These are phyloP conservation scores for Thozetella sp. DNA, from an alignment of 495 filamentous ascomycete genomes.

Conservation along the genomic window DNA sequence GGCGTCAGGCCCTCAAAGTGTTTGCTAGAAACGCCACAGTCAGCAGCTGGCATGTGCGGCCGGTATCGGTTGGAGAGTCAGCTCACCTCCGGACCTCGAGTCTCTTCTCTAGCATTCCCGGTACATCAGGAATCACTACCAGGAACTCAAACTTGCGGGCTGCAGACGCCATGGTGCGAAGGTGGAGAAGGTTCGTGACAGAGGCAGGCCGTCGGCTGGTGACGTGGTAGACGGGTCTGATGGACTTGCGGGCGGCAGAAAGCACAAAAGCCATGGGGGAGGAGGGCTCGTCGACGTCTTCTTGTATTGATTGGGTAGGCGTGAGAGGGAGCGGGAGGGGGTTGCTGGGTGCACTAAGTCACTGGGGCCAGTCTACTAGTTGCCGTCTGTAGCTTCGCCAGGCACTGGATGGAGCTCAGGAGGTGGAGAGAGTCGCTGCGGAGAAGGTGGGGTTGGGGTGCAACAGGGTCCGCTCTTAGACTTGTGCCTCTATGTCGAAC, in stretches of 20 bases:
- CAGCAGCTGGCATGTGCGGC: background rate
- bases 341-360: too few relatives aligned
- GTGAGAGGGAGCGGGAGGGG: background rate
- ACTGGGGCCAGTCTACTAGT: too few relatives aligned
- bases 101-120: slow-evolving; percentile 64
- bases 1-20: slow-evolving; percentile 57
- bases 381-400: too few relatives aligned
- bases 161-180: slow-evolving; percentile 42
- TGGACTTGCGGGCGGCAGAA: background rate
- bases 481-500: too few relatives aligned
- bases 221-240: background rate
- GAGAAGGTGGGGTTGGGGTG: too few relatives aligned
- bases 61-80: background rate
- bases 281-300: background rate
- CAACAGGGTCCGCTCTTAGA: too few relatives aligned
- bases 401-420: too few relatives aligned
- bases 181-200: background rate
- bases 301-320: background rate
- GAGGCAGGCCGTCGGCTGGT: background rate
- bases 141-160: slow-evolving; percentile 72
- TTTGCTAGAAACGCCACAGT: slow-evolving; percentile 34
- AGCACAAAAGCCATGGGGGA: background rate
- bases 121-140: slow-evolving; percentile 79
- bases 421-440: too few relatives aligned
- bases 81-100: slow-evolving; percentile 73